Evolutionary conservation across 345 rosid species (phyloP).

Genomic region (Lumnitzera littorea): DNA sequence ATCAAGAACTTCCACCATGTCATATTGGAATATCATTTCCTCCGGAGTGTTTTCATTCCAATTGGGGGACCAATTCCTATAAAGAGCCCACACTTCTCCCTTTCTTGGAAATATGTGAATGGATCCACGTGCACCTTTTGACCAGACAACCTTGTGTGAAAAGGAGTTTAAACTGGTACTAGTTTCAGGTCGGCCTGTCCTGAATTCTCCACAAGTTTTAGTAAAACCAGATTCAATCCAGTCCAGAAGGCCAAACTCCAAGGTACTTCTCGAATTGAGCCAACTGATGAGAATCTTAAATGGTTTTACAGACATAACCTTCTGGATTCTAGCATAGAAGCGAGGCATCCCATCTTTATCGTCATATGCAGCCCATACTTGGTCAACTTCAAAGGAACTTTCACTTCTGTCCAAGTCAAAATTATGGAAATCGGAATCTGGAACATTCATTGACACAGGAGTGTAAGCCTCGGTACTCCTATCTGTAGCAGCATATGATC

Average conservation of each 20-base stretch:
- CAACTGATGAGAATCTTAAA: conserved; percentile 87
- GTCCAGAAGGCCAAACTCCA: conserved; percentile 50
- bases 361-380: conserved; percentile 98
- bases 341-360: conserved; percentile 96
- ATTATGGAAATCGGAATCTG: conserved; percentile 91
- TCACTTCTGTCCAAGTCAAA: conserved; percentile 79
- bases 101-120: conserved; percentile 61
- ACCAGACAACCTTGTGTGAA: conserved; percentile 79
- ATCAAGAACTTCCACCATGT: conserved; percentile 87
- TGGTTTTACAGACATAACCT: conserved; percentile 67
- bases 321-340: conserved; percentile 83
- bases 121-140: conserved; percentile 59
- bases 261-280: conserved; percentile 72
- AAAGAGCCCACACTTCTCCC: conserved; percentile 92
- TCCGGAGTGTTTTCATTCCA: conserved; percentile 68
- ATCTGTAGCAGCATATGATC: conserved; percentile 11
- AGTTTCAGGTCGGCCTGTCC: conserved; percentile 49
- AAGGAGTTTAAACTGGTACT: conserved; percentile 53
- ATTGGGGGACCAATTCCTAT: conserved; percentile 75
- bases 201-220: conserved; percentile 85
- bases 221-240: conserved; percentile 84
- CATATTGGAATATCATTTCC: conserved; percentile 64
- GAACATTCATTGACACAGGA: conserved; percentile 50
- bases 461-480: conserved; percentile 14
- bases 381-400: conserved; percentile 58